Base-by-base conservation (phyloP, 2,329 filamentous ascomycete genomes). In the Aspergillus persii region DNA sequence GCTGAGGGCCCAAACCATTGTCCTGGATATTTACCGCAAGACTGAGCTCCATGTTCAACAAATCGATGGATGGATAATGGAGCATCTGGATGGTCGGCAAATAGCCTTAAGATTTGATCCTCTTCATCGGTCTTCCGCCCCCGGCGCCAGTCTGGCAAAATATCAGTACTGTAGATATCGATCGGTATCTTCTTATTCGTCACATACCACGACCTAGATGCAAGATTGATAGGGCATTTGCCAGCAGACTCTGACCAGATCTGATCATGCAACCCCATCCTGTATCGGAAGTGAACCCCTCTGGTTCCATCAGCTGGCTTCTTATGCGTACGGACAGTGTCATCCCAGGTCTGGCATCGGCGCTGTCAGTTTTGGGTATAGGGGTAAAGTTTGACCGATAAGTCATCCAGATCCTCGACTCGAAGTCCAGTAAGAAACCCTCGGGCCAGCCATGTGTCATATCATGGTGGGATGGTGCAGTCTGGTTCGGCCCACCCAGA, bases 1-100 rank as follows among this genome's bases (percentile, higher is more conserved):
- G 95, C 95, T 18, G 92, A 97, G n/a, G 95, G 95, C 0, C 95
- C 95, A 77, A 99, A 99, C 95, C 95, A 99, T 77, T 98, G 92
- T 41, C 95, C 95, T 0, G 95, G 95, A 70, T 96, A 91, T 76
- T 96, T 98, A 3, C 92, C 93, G 75, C 95, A 99, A 2, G 89
- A 89, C 39, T 84, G 82, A 27, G 92, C 92, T 18, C 95, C 95
- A 68, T 96, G 90, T 55, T 88, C 83, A 39, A 99, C 95, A 70
- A 99, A 99, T 62, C 89, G 91, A 70, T 99, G 95, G 67, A 99
- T 92, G 1, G 94, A 98, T 72, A 96, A 98, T 0, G 92, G 91
- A 3, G 95, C 92, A 65, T 83, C 84, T 2, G 91, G 86, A 62
- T 94, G 88, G 69, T 99, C 95, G 27, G 94, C 91, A 69, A 99